A percentile compares a stretch with the other conserved stretches of the same genome.
These are phyloP conservation scores for Trichosporon faecale DNA, from an alignment of 1,284 basidiomycete genomes.

Conservation along the genomic window DNA sequence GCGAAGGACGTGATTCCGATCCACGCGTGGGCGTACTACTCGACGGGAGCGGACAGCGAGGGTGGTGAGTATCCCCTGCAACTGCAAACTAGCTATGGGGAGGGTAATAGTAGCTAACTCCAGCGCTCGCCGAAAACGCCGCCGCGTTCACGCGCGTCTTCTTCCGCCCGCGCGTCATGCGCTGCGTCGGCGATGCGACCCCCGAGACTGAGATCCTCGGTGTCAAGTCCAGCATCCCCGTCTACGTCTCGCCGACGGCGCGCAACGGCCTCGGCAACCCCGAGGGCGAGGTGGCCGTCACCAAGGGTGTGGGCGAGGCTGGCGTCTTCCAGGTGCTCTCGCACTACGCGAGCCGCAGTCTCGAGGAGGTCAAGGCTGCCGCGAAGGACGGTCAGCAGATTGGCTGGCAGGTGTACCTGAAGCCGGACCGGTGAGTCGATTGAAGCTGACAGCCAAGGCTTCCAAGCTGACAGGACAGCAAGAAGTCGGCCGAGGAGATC, in stretches of 20 bases:
- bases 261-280: constrained; percentile 54
- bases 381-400: constrained; percentile 34
- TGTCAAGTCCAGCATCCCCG: constrained; percentile 64
- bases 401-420: constrained; percentile 45
- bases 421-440: constrained; percentile 33
- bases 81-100: no score
- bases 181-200: constrained; percentile 65
- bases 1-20: constrained; percentile 64
- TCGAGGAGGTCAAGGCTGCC: constrained; percentile 54
- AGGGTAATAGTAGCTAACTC: constrained; percentile 20
- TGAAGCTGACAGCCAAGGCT: background rate
- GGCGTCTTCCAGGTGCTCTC: constrained; percentile 53
- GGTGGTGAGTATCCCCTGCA: constrained; percentile 57
- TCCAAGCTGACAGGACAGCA: constrained; percentile 27
- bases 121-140: constrained; percentile 59
- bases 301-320: constrained; percentile 50
- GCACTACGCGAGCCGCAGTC: constrained; percentile 50
- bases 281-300: constrained; percentile 54
- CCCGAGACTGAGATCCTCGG: constrained; percentile 72
- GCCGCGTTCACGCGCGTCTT: constrained; percentile 72
- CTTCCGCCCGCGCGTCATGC: constrained; percentile 75
- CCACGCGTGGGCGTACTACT: constrained; percentile 74
- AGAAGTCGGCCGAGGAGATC: constrained; percentile 48
- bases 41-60: constrained; percentile 73
- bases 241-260: constrained; percentile 72